phyloP scores from a whole-genome alignment of 139 green algal species.

The Ettlia oleoabundans region DNA sequence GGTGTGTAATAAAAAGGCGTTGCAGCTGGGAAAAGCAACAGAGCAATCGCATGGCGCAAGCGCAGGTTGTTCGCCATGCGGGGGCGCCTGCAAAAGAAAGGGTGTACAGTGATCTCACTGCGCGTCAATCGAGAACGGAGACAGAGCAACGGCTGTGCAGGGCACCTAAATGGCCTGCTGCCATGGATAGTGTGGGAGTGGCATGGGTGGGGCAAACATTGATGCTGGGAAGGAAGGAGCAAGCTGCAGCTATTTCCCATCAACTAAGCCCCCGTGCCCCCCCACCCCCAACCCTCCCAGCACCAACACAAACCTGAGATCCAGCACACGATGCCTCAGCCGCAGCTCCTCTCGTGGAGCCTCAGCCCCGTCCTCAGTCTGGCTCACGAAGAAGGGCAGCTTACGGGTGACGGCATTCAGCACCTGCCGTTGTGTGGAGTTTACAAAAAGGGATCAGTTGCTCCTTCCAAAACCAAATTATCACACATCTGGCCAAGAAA shows the following conservation, averaged over 20 bases:
- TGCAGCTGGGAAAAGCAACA: background rate
- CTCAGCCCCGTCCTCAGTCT: conserved; percentile 58
- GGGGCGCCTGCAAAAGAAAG: conserved; percentile 70
- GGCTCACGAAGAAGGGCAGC: conserved; percentile 90
- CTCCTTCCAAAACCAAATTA: no score
- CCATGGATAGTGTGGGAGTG: no score
- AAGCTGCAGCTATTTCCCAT: no score
- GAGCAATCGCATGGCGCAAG: conserved; percentile 76
- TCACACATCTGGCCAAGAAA: no score
- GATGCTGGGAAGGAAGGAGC: no score
- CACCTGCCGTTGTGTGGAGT: conserved; percentile 72
- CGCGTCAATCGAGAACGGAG: background rate
- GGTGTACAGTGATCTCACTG: no score
- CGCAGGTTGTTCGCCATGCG: conserved; percentile 90
- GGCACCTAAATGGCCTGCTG: background rate
- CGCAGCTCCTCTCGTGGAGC: conserved; percentile 84
- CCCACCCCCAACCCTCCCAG: no score
- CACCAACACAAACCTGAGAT: no score
- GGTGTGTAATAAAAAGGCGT: no score
- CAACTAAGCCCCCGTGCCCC: no score
- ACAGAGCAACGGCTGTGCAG: background rate
- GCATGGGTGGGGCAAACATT: no score
- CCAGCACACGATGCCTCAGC: conserved; percentile 89
- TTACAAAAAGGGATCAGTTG: no score
- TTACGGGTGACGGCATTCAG: conserved; percentile 83